Evolutionary conservation across 495 filamentous ascomycete genomes (phyloP).

Genomic region (Xylaria castorea): DNA sequence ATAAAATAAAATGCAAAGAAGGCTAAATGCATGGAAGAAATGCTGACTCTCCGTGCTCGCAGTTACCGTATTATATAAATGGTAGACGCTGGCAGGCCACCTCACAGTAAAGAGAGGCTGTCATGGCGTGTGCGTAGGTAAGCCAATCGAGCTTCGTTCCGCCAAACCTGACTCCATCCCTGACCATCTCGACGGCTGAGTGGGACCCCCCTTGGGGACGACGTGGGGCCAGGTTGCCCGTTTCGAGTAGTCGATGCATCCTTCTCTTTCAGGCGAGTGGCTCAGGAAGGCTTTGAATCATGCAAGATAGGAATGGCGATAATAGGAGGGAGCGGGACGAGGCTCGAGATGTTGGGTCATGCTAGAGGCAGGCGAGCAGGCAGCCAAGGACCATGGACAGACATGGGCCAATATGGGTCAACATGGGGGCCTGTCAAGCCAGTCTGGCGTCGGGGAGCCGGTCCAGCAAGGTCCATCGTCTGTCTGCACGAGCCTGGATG

Average conservation of each 20-base stretch:
- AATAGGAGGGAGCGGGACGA: constrained; percentile 17
- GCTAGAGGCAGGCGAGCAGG: neutral
- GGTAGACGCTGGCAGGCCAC: neutral
- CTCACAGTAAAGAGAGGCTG: constrained; percentile 21
- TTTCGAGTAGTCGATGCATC: constrained; percentile 11
- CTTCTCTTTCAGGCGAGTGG: constrained; percentile 14
- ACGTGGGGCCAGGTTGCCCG: constrained; percentile 15
- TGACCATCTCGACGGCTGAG: constrained; percentile 22
- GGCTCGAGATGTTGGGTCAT: constrained; percentile 26
- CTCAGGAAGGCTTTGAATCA: constrained; percentile 26
- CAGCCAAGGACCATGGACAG: neutral
- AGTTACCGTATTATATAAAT: constrained; percentile 1
- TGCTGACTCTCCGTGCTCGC: constrained; percentile 10
- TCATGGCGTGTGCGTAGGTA: constrained; percentile 17
- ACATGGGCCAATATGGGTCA: neutral
- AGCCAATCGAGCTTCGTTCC: constrained; percentile 22
- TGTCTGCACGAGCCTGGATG: constrained; percentile 9
- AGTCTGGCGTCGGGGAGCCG: constrained; percentile 4
- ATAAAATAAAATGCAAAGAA: neutral
- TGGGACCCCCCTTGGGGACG: constrained; percentile 14
- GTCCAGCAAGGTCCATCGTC: constrained; percentile 8
- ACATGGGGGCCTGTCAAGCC: neutral
- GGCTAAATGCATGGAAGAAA: neutral
- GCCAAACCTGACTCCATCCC: constrained; percentile 29
- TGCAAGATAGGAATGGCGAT: constrained; percentile 27